Evolutionary conservation across 2,329 filamentous ascomycete species (phyloP), one percentile per base, ranked within the genome.

Genomic region (Colletotrichum somersetense): DNA sequence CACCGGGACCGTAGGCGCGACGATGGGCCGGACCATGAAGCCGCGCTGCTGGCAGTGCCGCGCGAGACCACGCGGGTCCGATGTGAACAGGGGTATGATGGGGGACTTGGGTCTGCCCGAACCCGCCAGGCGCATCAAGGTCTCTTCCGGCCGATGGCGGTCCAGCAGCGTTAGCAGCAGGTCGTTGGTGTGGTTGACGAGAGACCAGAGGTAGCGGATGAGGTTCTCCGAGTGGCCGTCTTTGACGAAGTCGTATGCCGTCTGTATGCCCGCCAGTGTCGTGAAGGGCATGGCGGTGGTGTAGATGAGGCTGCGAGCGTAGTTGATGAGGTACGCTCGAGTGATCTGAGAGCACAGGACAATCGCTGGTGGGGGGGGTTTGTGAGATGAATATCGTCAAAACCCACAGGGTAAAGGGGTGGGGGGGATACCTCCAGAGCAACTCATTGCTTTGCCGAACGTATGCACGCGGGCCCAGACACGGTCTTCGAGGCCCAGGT

Each of bases 231-330:
- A 89, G 42, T 82, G 77, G 0, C 88, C 89, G 1, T 80, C 78
- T 11, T 77, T 78, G n/a, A 93, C 81, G 42, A 90, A 85, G 10
- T 86, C 83, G 76, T 91, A 92, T 0, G 86, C 84, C 0, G 87
- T 84, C 53, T 85, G 82, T 64, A 93, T 90, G 18, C 87, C 86
- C 0, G 87, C 87, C 1, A 93, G 83, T 1, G 87, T 85, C 0
- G 91, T 88, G 52, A 89, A 89, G 0, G 89, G 86, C 81, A 93
- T 86, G 40, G 91, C 91, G 0, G 92, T 94, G 0, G 92, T 93
- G 79, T 93, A 95, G 66, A 94, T 93, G 53, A 94, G 81, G 1
- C 88, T 90, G n/a, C 92, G 88, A 0, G 92, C 91, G 77, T 94
- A 94, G 77, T 95, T 94, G 79, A 94, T 87, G 63, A 94, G 83